Evolutionary conservation across 345 rosid species (phyloP), one percentile per base, ranked within the genome.

Genomic region (Passiflora organensis): DNA sequence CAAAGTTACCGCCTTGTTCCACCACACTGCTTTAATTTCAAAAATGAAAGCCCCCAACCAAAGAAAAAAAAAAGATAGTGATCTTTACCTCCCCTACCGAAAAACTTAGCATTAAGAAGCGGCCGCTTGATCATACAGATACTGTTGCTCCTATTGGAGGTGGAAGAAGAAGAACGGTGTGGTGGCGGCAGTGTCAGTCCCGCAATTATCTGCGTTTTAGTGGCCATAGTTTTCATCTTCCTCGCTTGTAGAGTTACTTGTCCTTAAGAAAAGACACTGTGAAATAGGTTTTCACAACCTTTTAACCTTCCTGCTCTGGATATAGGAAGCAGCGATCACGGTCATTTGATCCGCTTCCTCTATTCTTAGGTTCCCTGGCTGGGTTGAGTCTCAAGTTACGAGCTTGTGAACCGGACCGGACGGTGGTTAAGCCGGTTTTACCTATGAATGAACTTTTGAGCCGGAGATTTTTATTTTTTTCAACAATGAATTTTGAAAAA

Each of bases 71-170:
- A 56, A 41, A 21, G 8, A 41, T 23, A n/a, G 21, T 15, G 13
- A 41, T 6, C 43, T 6, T 15, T 54, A 79, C 84, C 79, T 68
- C 81, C 80, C 10, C 70, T 77, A 56, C 62, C 73, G 58, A 82
- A 51, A 59, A 79, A 75, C 22, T 77, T 49, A 13, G 79, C 65
- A 32, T 55, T 43, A 53, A 77, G 79, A 15, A 22, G 54, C 13
- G 79, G 77, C 10, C 51, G 66, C 64, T 58, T 72, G 46, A 60
- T 61, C 46, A 67, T 13, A 42, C 53, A 63, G 63, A 72, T 73
- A 23, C 51, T 73, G 47, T 32, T 60, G 46, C 56, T 38, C 20
- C 10, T 43, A 37, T 10, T 13, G 38, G 13, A 32, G 13, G 13
- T 42, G 20, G 81, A 58, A 68, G 60, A 32, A 5, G 83, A 66